phyloP scores from a whole-genome alignment of 345 rosid genomes.

The Salix dunnii region DNA sequence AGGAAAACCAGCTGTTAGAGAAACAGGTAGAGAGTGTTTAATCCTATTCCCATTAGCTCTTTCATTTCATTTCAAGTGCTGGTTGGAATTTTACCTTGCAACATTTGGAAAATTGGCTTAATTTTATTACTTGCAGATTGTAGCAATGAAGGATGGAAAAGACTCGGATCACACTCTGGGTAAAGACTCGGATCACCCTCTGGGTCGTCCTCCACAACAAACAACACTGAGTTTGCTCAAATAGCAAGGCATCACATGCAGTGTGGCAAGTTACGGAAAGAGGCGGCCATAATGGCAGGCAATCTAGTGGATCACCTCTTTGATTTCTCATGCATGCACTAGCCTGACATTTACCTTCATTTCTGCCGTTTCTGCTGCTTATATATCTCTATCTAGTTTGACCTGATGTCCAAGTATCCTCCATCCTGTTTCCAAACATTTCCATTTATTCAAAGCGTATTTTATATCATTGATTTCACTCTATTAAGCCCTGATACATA shows the following conservation, averaged over 20 bases:
- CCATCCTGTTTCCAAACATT: background rate
- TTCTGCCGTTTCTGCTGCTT: background rate
- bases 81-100: background rate
- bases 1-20: slow-evolving; percentile 33
- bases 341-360: no score
- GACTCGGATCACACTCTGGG: no score
- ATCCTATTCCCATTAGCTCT: background rate
- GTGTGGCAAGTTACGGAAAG: background rate
- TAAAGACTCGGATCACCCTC: background rate
- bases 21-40: slow-evolving; percentile 26
- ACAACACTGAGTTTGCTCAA: slow-evolving; percentile 19
- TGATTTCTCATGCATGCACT: background rate
- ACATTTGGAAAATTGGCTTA: background rate
- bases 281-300: background rate
- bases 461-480: background rate
- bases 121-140: slow-evolving; percentile 17
- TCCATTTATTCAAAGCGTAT: background rate
- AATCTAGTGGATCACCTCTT: background rate
- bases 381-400: background rate
- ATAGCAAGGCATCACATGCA: background rate
- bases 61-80: background rate
- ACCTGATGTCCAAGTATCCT: background rate
- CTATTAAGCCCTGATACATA: no score
- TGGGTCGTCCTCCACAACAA: background rate
- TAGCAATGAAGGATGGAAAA: background rate